phyloP scores from a whole-genome alignment of 352 stramenopile species.

The Phytopythium aichiense region DNA sequence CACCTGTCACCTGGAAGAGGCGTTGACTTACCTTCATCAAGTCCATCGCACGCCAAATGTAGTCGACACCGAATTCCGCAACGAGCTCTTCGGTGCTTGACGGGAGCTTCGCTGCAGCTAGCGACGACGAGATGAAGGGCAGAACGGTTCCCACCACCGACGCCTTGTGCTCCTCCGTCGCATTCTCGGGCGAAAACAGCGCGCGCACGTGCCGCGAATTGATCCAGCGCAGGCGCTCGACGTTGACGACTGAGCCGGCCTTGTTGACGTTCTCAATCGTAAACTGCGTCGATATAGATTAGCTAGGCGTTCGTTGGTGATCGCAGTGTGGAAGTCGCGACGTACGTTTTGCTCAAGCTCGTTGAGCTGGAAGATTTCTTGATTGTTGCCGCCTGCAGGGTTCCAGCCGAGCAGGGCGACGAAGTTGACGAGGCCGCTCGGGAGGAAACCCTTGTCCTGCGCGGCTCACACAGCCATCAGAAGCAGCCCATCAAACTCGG shows the following conservation, averaged over 20 bases:
- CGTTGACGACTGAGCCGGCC: constrained; percentile 83
- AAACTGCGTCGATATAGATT: constrained; percentile 31
- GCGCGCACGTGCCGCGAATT: constrained; percentile 85
- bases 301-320: neutral
- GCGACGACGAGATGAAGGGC: constrained; percentile 48
- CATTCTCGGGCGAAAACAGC: constrained; percentile 55
- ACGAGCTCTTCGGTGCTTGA: constrained; percentile 31
- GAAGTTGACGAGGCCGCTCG: constrained; percentile 97
- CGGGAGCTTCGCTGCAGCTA: constrained; percentile 29
- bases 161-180: constrained; percentile 33
- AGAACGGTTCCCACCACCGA: constrained; percentile 58
- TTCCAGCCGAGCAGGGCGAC: constrained; percentile 98
- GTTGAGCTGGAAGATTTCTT: constrained; percentile 95
- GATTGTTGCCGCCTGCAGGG: constrained; percentile 91
- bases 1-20: too few relatives aligned
- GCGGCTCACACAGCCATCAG: neutral
- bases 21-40: constrained; percentile 64
- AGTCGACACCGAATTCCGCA: constrained; percentile 52
- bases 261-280: constrained; percentile 88
- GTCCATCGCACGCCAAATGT: constrained; percentile 72
- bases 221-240: constrained; percentile 85
- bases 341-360: constrained; percentile 81
- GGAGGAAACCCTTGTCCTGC: constrained; percentile 93
- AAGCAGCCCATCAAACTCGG: neutral
- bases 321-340: neutral